Evolutionary conservation across 2,329 filamentous ascomycete species (phyloP), one percentile per base, ranked within the genome.

Genomic region (Colletotrichum sp.): DNA sequence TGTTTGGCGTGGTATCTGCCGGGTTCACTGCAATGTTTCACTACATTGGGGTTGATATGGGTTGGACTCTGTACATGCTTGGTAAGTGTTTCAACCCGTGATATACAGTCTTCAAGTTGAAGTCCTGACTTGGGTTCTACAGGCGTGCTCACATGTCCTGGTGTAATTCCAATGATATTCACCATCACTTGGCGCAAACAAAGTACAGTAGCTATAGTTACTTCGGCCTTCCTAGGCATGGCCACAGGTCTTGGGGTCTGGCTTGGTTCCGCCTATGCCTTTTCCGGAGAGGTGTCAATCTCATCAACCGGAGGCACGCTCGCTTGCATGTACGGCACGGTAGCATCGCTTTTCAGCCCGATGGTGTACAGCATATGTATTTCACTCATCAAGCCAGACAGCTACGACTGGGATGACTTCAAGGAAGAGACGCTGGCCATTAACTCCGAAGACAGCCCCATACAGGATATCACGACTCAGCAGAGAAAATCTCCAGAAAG

Each of bases 31-130:
- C 89, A 0, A 87, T 89, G 68, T 80, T 91, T 2, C 86, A 91
- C 80, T 90, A 91, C 62, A 89, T 88, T 0, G 88, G 89, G 0
- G 87, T 91, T 6, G 87, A 91, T 63, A 83, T 91, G 0, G 86
- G 87, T 1, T 91, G 89, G 89, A 90, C 88, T 0, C 76, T 90
- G 2, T 90, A 91, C 77, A 89, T 90, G 88, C 85, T 91, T 0
- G 88, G 89, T 5, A 87, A 0, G 87, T 91, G 21, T 82, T 91
- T 2, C 91, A 89, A 89, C 84, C 84, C 44, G 18, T 16, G 21
- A 16, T 1, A 1, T 24, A 10, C 16, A 59, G 24, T 24, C 55
- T 2, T 28, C 26, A 18, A 28, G 1, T 16, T 24, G 10, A 49
- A 49, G 18, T 4, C 44, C 44, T 49, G 44, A 49, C 44, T 49